Evolutionary conservation across 345 rosid species (phyloP), one percentile per base, ranked within the genome.

Genomic region (Salix arbutifolia): DNA sequence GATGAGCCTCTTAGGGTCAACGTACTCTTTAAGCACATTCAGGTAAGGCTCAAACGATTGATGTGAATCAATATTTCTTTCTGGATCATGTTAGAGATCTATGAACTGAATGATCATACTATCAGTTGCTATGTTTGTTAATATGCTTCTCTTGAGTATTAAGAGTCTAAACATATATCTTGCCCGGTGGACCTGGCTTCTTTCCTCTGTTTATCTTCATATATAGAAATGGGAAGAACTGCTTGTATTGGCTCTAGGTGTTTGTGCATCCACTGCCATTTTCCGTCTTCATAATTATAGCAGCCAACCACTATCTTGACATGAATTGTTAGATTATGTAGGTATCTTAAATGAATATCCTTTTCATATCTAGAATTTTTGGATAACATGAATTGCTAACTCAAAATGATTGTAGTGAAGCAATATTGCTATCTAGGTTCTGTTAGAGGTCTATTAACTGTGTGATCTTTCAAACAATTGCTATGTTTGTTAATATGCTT

Each of bases 11-110:
- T 91, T 37, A 82, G 89, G 83, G 90, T 89, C 79, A 91, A 88
- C 82, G 76, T 91, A 53, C 86, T 91, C 53, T 89, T 91, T 81
- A 89, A 88, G 83, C 92, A 91, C 85, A 88, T 90, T 79, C 94
- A 91, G 91, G 94, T 90, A 83, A 67, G 73, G 81, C 75, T 19
- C 13, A 19, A 50, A 28, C 12, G 21, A 48, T 48, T 48, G 8
- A 14, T 48, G 53, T 48, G 21, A 48, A 48, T 13, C 53, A 48
- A 48, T 48, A 16, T 48, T 48, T 48, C 53, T 17, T 48, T 48
- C 53, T 14, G 21, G 53, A 48, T 48, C 2, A 48, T 4, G 53
- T 48, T 17, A 48, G 53, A 48, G 18, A 48, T 17, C 53, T 48
- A 16, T 48, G 53, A 48, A 48, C 53, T 14, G 17, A 48, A 16